Evolutionary conservation across 2,329 filamentous ascomycete species (phyloP), one percentile per base, ranked within the genome.

Genomic region (Ramularia endophylla): DNA sequence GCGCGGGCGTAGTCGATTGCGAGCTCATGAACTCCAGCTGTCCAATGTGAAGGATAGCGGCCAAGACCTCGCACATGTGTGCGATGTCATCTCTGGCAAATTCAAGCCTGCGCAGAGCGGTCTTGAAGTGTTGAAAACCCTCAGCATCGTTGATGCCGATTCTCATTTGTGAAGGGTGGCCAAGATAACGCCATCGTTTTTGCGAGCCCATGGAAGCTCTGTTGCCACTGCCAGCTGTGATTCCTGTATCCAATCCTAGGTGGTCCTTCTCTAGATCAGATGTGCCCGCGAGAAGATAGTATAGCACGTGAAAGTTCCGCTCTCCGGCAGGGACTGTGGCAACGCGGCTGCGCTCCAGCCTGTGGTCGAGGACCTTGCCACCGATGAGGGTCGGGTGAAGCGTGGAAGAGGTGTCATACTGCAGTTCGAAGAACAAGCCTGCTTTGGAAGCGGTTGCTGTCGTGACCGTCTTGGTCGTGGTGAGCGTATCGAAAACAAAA

Each of bases 61-160:
- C 92, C 39, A 98, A 73, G 36, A 97, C 78, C 68, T 98, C 92
- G 64, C 92, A 98, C 41, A 98, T 89, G 62, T 95, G 90, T 28
- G 92, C 92, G 59, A 98, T 95, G 57, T 95, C 92, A 46, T 83
- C 82, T 40, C 89, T 79, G 3, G 90, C 85, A 50, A 98, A 97
- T 65, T 97, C 92, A 11, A 98, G 76, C 65, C 94, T 95, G 51
- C 89, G 79, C 36, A 98, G 70, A 1, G 92, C 92, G 1, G 87
- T 95, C 71, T 97, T 97, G 75, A 98, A 97, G 39, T 97, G 83
- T 60, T 94, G 87, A 65, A 98, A 98, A 4, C 90, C 92, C 58
- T 95, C 89, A 2, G 83, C 75, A 59, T 98, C 92, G 58, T 98
- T 95, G 62, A 98, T 89, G 43, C 92, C 92, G 19, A 97, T 87